These are phyloP conservation scores for Marasmius sp. DNA, from an alignment of 1,284 basidiomycete species.

Conservation along the genomic window DNA sequence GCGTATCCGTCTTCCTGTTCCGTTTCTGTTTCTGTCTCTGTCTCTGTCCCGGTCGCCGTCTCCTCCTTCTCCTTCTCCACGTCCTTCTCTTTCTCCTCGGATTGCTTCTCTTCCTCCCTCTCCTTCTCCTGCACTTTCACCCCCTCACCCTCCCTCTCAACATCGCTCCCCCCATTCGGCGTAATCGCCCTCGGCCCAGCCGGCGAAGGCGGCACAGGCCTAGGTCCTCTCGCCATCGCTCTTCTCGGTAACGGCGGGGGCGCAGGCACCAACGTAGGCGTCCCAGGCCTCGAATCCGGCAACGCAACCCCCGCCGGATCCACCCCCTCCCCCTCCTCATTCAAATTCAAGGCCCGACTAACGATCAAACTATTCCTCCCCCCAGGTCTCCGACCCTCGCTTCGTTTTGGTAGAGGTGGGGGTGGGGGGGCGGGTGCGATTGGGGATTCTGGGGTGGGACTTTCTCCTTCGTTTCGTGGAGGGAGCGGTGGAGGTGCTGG, in stretches of 20 bases:
- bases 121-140: conserved; percentile 3
- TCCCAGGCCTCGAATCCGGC: conserved; percentile 45
- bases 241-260: conserved; percentile 60
- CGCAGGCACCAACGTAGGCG: conserved; percentile 34
- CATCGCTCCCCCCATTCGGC: conserved; percentile 6
- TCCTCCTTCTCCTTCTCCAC: background rate
- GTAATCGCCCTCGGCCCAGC: conserved; percentile 6
- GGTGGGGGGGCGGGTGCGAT: too few species aligned
- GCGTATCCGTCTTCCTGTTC: background rate
- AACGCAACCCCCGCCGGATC: conserved; percentile 34
- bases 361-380: background rate
- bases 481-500: conserved; percentile 29
- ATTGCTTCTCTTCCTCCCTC: background rate
- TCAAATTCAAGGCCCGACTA: background rate
- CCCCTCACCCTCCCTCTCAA: conserved; percentile 1
- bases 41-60: background rate
- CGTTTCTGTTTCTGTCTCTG: background rate
- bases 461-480: conserved; percentile 20
- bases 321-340: background rate
- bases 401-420: background rate
- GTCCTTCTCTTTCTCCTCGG: background rate
- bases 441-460: too few species aligned
- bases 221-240: conserved; percentile 41
- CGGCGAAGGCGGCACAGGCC: conserved; percentile 23
- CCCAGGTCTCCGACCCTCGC: background rate